Conservation (phyloP, 352 stramenopile species). For the Phytophthora rubi region DNA sequence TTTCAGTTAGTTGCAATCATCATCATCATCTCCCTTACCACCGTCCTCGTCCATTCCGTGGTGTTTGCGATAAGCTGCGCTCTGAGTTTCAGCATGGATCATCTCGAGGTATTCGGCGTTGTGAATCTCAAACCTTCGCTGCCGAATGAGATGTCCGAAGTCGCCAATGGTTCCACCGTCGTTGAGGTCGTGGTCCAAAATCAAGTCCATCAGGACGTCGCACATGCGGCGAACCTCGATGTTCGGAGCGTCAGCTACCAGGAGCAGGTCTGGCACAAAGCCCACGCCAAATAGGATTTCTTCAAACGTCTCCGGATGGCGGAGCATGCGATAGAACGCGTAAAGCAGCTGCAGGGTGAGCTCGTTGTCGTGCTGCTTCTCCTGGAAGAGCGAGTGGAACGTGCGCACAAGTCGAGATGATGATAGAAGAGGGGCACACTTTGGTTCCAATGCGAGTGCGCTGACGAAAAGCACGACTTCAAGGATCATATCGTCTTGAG, state of each 20-base stretch:
- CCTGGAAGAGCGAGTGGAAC: constrained; percentile 83
- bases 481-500: constrained; percentile 92
- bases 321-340: constrained; percentile 80
- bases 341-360: constrained; percentile 85
- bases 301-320: constrained; percentile 79
- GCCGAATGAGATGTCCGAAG: constrained; percentile 80
- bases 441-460: constrained; percentile 81
- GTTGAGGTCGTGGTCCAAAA: constrained; percentile 81
- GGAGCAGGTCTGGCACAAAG: constrained; percentile 79
- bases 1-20: constrained; percentile 19
- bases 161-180: constrained; percentile 64
- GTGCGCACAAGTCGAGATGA: constrained; percentile 76
- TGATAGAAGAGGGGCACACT: constrained; percentile 79
- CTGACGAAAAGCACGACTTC: constrained; percentile 91
- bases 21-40: constrained; percentile 25
- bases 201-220: constrained; percentile 86
- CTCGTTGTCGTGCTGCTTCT: constrained; percentile 89
- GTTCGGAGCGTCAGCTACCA: constrained; percentile 77
- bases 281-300: constrained; percentile 77
- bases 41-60: constrained; percentile 37
- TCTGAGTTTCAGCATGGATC: constrained; percentile 70
- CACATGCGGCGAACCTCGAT: constrained; percentile 89
- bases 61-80: constrained; percentile 23
- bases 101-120: constrained; percentile 90
- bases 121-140: constrained; percentile 87